Evolutionary conservation across 352 stramenopile genomes (phyloP).

Genomic region (Peronosclerospora sorghi): DNA sequence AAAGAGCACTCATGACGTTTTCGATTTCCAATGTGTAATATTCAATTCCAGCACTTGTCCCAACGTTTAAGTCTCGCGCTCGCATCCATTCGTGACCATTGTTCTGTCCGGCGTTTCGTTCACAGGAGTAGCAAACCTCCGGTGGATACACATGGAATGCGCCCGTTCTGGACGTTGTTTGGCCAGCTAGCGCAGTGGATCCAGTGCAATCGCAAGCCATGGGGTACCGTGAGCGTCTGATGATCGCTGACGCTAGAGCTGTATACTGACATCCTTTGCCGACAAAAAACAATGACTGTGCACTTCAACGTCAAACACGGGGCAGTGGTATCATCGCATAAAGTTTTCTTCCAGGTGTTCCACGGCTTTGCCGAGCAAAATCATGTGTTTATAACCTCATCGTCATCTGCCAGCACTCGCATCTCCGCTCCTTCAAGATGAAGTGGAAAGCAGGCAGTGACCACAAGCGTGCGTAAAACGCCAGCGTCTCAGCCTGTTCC

Average conservation of each 20-base stretch:
- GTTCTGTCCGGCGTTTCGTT: constrained; percentile 94
- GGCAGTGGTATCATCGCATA: constrained; percentile 57
- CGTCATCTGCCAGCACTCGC: constrained; percentile 93
- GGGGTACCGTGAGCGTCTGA: constrained; percentile 93
- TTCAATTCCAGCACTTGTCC: constrained; percentile 90
- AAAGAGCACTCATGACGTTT: constrained; percentile 94
- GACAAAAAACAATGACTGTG: constrained; percentile 96
- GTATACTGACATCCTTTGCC: constrained; percentile 94
- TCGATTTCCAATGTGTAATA: constrained; percentile 79
- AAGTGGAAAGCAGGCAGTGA: constrained; percentile 97
- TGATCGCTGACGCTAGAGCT: constrained; percentile 96
- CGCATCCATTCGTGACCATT: constrained; percentile 89
- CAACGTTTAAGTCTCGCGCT: constrained; percentile 90
- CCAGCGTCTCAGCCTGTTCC: constrained; percentile 77
- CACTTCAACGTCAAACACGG: constrained; percentile 84
- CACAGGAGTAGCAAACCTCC: constrained; percentile 86
- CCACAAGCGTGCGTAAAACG: constrained; percentile 88
- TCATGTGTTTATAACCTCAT: constrained; percentile 99
- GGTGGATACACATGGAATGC: constrained; percentile 97
- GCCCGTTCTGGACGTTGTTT: constrained; percentile 91
- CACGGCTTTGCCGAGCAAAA: constrained; percentile 91
- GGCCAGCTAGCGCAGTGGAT: constrained; percentile 92
- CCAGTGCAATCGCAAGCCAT: constrained; percentile 97
- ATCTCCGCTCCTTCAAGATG: constrained; percentile 96
- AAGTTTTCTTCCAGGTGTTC: constrained; percentile 94